These are phyloP conservation scores for Neonectria magnoliae DNA, from an alignment of 2,329 filamentous ascomycete species.

Conservation along the genomic window DNA sequence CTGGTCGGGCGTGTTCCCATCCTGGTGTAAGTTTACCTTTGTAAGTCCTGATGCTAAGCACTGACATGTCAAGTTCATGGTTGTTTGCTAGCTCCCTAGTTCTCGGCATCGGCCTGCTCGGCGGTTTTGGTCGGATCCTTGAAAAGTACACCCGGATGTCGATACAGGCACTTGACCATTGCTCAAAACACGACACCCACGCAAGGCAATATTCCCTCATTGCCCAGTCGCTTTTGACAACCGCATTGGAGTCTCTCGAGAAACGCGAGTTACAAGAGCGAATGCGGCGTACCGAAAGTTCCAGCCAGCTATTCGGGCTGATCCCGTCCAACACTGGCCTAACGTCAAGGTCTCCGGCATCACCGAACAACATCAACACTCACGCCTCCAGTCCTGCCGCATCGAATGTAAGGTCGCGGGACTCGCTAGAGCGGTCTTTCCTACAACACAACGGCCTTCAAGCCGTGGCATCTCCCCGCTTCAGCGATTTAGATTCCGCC, in stretches of 20 bases:
- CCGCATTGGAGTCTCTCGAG: slow-evolving; percentile 59
- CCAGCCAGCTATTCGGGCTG: slow-evolving; percentile 62
- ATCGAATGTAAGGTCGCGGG: slow-evolving; percentile 25
- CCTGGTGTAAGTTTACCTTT: slow-evolving; percentile 56
- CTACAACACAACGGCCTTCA: slow-evolving; percentile 42
- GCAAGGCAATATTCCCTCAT: slow-evolving; percentile 64
- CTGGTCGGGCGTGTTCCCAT: slow-evolving; percentile 60
- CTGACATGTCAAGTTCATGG: slow-evolving; percentile 56
- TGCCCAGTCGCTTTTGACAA: slow-evolving; percentile 59
- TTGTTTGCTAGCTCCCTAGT: slow-evolving; percentile 64
- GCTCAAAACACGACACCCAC: slow-evolving; percentile 60
- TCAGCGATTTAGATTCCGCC: slow-evolving; percentile 50
- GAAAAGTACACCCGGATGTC: slow-evolving; percentile 61
- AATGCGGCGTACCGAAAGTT: slow-evolving; percentile 59
- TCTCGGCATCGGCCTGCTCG: slow-evolving; percentile 61
- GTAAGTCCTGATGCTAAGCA: too few species aligned
- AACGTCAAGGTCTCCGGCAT: slow-evolving; percentile 19
- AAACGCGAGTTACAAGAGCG: slow-evolving; percentile 59
- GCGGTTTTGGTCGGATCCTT: slow-evolving; percentile 61
- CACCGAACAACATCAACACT: slow-evolving; percentile 23
- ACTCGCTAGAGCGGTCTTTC: slow-evolving; percentile 42
- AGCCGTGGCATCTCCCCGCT: slow-evolving; percentile 43
- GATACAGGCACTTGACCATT: slow-evolving; percentile 60
- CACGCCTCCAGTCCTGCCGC: slow-evolving; percentile 31
- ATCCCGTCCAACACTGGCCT: slow-evolving; percentile 46